These are phyloP conservation scores for Dinochytrium kinnereticum DNA, from an alignment of 371 early-diverging fungal genomes.

Conservation along the genomic window DNA sequence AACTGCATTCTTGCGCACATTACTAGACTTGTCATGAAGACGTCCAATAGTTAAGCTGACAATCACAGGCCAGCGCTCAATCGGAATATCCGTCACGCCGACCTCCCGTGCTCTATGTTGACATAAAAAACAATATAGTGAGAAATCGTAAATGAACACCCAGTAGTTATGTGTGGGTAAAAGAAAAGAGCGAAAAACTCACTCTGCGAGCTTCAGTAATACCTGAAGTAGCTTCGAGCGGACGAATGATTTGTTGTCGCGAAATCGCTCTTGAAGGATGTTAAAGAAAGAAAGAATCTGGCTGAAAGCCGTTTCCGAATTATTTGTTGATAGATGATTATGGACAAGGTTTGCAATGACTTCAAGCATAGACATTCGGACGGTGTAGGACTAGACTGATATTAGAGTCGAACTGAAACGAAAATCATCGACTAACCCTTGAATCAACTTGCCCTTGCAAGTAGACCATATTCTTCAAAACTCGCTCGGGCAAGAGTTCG, in stretches of 20 bases:
- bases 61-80: constrained; percentile 66
- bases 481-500: constrained; percentile 76
- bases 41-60: constrained; percentile 74
- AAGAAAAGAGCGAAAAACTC: constrained; percentile 38
- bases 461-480: constrained; percentile 84
- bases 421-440: too few relatives aligned
- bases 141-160: too few relatives aligned
- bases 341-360: constrained; percentile 82
- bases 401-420: too few relatives aligned
- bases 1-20: constrained; percentile 88
- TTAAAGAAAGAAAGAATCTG: constrained; percentile 79
- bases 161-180: too few relatives aligned
- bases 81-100: constrained; percentile 49
- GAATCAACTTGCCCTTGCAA: constrained; percentile 85
- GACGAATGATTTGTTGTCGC: constrained; percentile 80
- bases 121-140: not conserved
- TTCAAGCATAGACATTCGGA: constrained; percentile 87
- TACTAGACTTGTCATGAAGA: constrained; percentile 87
- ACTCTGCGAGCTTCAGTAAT: constrained; percentile 80
- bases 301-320: constrained; percentile 63
- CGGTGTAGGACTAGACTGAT: constrained; percentile 75
- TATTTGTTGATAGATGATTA: constrained; percentile 66
- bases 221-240: constrained; percentile 89
- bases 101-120: constrained; percentile 25
- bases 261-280: constrained; percentile 87